A percentile compares a stretch with the other conserved stretches of the same genome.
These are phyloP conservation scores for Fusarium secorum DNA, from an alignment of 2,329 filamentous ascomycete genomes.

Conservation along the genomic window DNA sequence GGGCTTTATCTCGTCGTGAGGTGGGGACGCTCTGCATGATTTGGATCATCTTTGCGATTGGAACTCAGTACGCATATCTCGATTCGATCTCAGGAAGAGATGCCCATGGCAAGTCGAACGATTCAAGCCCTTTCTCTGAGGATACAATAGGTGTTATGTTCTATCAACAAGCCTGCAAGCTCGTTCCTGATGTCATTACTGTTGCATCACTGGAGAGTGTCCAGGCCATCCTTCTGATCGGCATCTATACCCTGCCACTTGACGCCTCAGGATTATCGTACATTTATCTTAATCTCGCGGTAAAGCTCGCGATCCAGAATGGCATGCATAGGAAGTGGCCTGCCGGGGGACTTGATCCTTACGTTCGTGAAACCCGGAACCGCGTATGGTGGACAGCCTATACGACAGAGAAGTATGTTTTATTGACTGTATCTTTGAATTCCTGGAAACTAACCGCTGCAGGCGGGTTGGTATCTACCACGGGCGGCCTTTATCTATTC, in stretches of 20 bases:
- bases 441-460: constrained; percentile 23
- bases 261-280: constrained; percentile 65
- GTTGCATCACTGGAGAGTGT: constrained; percentile 65
- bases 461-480: constrained; percentile 65
- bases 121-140: constrained; percentile 51
- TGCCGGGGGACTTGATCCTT: constrained; percentile 55
- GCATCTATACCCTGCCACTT: constrained; percentile 62
- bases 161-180: constrained; percentile 62
- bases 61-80: constrained; percentile 60
- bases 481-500: constrained; percentile 62
- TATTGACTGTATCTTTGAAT: not conserved
- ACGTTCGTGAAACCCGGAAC: constrained; percentile 61
- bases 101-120: constrained; percentile 29
- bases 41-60: constrained; percentile 58
- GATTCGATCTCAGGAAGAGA: constrained; percentile 44
- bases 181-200: constrained; percentile 65
- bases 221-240: constrained; percentile 64
- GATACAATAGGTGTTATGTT: constrained; percentile 64
- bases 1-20: constrained; percentile 50
- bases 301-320: constrained; percentile 67
- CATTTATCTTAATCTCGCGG: constrained; percentile 63
- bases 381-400: constrained; percentile 66
- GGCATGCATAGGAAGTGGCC: constrained; percentile 64
- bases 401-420: constrained; percentile 60
- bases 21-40: constrained; percentile 55